Percentiles rank a stretch among this genome's conserved stretches.
Conservation (phyloP, 805 yeast species). For the Candida morakotiae region DNA sequence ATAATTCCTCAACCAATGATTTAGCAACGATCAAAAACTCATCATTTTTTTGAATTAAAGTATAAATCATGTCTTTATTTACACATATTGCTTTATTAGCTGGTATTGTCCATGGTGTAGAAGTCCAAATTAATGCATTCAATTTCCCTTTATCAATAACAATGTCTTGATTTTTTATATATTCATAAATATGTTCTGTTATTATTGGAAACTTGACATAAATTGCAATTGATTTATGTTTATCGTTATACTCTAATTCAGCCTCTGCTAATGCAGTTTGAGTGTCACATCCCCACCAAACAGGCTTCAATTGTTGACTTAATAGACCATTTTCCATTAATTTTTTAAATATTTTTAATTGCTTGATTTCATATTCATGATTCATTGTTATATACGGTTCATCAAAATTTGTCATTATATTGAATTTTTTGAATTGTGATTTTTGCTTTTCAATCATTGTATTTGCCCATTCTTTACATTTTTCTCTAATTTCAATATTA, state of each 20-base stretch:
- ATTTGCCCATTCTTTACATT: slow-evolving; percentile 69
- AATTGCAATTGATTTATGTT: slow-evolving; percentile 65
- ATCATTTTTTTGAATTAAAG: slow-evolving; percentile 30
- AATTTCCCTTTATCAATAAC: slow-evolving; percentile 8
- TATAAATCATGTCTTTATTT: slow-evolving; percentile 56
- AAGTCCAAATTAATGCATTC: slow-evolving; percentile 80
- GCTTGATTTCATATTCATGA: slow-evolving; percentile 68
- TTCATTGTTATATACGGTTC: slow-evolving; percentile 71
- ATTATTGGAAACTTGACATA: slow-evolving; percentile 60
- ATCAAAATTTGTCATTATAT: slow-evolving; percentile 80
- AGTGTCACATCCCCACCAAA: slow-evolving; percentile 95
- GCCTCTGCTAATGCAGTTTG: slow-evolving; percentile 95
- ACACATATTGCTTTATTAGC: slow-evolving; percentile 82
- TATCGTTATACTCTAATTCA: slow-evolving; percentile 80
- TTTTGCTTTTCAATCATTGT: slow-evolving; percentile 62
- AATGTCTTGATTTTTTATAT: not conserved
- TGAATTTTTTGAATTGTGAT: slow-evolving; percentile 61
- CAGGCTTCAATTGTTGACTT: slow-evolving; percentile 87
- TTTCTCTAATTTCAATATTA: slow-evolving; percentile 55
- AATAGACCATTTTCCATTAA: slow-evolving; percentile 66
- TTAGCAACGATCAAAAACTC: slow-evolving; percentile 57
- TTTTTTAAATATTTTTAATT: slow-evolving; percentile 63
- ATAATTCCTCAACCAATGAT: slow-evolving; percentile 40
- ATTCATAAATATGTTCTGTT: slow-evolving; percentile 1
- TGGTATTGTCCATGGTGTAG: slow-evolving; percentile 96